Evolutionary conservation across 202 grass and related monocot genomes (phyloP), one percentile per base, ranked within the genome.

Genomic region (Setaria italica): DNA sequence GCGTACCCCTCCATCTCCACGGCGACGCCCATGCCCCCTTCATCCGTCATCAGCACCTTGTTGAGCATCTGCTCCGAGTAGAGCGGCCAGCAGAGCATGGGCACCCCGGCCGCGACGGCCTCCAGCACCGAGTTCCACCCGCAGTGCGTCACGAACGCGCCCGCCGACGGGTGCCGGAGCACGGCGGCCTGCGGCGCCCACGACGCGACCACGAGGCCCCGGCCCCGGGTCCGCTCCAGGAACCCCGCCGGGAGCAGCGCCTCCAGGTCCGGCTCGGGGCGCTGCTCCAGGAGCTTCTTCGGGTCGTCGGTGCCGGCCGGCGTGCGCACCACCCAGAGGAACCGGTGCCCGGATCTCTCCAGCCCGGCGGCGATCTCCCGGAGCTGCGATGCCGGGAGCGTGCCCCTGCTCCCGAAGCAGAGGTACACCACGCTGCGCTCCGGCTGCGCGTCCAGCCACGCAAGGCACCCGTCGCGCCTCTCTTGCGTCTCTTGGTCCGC

Each of bases 61-160:
- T 57, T 57, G 16, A 57, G 19, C 55, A 57, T 57, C 19, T n/a
- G 55, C 55, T 57, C 53, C 53, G 53, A 55, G 53, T 55, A 55
- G 53, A 55, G 53, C 16, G 53, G 53, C 53, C 53, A 55, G 53
- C 53, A 55, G 15, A 55, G 53, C 53, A 55, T 55, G 4, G 53
- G 53, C 53, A 55, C 16, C 53, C 53, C 53, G 16, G 53, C 50
- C 50, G 14, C 14, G 50, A 53, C 14, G 3, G 50, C 78, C 81
- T 90, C 91, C 42, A 88, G 72, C 53, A 17, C 17, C 11, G 87
- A 96, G 77, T 95, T 95, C 91, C 88, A 88, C 9, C 86, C 74
- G 25, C 86, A 84, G 74, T 88, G 86, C 48, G 67, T 88, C 74
- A 88, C 37, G 78, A 95, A 93, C 7, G 77, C 88, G 3, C 77